phyloP scores from a whole-genome alignment of 1,284 basidiomycete species.

The Microbotryum scabiosae region DNA sequence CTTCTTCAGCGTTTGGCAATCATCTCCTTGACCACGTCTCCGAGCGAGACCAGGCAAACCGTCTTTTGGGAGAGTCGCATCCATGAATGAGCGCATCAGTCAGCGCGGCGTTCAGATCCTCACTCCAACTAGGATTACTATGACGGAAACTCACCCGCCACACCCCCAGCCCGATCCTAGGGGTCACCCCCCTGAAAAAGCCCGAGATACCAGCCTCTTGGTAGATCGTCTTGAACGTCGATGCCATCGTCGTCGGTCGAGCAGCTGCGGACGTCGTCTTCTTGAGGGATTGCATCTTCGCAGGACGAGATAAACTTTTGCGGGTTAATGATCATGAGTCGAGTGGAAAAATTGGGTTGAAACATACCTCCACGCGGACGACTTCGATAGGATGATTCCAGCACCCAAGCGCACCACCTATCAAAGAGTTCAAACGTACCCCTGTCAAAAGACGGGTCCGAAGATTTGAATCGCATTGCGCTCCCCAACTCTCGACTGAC shows the following conservation, averaged over 20 bases:
- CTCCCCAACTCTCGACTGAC: not conserved
- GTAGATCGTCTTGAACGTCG: too few species aligned
- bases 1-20: not conserved
- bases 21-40: slow-evolving; percentile 20
- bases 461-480: not conserved
- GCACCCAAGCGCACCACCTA: slow-evolving; percentile 78
- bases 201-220: slow-evolving; percentile 65
- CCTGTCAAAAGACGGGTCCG: not conserved
- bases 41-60: slow-evolving; percentile 35
- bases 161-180: slow-evolving; percentile 85
- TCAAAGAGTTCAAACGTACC: not conserved
- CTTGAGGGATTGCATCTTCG: too few species aligned
- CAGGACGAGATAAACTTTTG: too few species aligned
- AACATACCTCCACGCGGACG: slow-evolving; percentile 76
- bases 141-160: slow-evolving; percentile 48
- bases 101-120: too few species aligned
- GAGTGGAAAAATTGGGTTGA: not conserved
- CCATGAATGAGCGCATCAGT: too few species aligned
- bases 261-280: too few species aligned
- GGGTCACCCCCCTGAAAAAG: slow-evolving; percentile 92
- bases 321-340: not conserved
- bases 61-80: slow-evolving; percentile 50
- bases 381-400: slow-evolving; percentile 99
- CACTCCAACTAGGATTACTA: too few species aligned
- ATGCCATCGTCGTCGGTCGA: too few species aligned